A percentile compares a stretch with the other conserved stretches of the same genome.
Conservation (phyloP, 129 eudicot genomes). For the Erigeron canadensis region DNA sequence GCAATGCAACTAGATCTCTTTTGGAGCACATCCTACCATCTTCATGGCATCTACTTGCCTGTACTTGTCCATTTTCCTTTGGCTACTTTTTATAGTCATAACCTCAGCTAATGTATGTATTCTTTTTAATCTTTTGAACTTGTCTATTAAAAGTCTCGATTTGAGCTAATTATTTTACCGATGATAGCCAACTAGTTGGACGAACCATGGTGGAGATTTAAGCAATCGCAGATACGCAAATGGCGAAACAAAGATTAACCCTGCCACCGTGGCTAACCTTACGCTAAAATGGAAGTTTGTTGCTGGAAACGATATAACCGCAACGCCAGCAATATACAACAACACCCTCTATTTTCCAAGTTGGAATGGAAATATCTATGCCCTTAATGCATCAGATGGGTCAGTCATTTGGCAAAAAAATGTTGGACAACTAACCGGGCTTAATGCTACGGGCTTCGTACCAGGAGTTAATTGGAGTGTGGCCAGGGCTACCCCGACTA, state of each 20-base stretch:
- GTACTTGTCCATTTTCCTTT: constrained; percentile 13
- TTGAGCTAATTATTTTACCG: background rate
- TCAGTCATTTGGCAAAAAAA: constrained; percentile 53
- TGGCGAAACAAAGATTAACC: constrained; percentile 52
- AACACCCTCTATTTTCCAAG: constrained; percentile 50
- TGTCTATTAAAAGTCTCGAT: background rate
- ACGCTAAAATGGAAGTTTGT: constrained; percentile 49
- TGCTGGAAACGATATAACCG: constrained; percentile 51
- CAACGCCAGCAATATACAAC: constrained; percentile 58
- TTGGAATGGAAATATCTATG: constrained; percentile 69
- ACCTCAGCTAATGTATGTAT: constrained; percentile 24
- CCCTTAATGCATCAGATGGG: constrained; percentile 51
- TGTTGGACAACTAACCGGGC: constrained; percentile 46
- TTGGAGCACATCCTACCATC: constrained; percentile 11
- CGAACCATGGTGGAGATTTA: constrained; percentile 57
- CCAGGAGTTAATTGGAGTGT: constrained; percentile 28
- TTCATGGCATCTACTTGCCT: constrained; percentile 27
- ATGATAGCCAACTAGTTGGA: constrained; percentile 37
- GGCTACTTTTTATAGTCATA: constrained; percentile 15
- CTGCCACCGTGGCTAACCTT: constrained; percentile 35
- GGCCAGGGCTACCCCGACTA: constrained; percentile 54
- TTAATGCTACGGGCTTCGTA: constrained; percentile 20
- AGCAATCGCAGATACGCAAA: constrained; percentile 43
- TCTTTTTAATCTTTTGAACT: background rate
- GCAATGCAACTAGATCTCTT: background rate